A percentile compares a stretch with the other conserved stretches of the same genome.
phyloP scores from a whole-genome alignment of 352 stramenopile species.

The Pythium apleroticum region DNA sequence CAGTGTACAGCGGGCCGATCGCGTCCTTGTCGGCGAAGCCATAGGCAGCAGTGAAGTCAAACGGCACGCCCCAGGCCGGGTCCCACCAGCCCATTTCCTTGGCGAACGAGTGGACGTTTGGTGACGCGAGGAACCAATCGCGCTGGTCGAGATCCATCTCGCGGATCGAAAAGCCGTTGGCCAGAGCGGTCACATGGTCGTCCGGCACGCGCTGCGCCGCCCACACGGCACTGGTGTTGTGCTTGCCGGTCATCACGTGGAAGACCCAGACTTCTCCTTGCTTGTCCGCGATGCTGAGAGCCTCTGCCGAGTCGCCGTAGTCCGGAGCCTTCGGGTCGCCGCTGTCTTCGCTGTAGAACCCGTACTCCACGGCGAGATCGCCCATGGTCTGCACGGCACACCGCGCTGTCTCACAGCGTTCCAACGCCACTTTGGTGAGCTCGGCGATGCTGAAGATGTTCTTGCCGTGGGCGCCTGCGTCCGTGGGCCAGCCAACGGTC shows the following conservation, averaged over 20 bases:
- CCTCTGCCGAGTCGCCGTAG: conserved; percentile 70
- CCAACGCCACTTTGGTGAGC: conserved; percentile 89
- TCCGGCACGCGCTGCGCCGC: conserved; percentile 91
- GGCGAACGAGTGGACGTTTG: conserved; percentile 83
- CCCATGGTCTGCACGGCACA: conserved; percentile 91
- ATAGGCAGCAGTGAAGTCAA: conserved; percentile 74
- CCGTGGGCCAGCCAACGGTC: conserved; percentile 65
- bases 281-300: conserved; percentile 86
- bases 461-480: conserved; percentile 50
- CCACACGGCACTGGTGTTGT: conserved; percentile 90
- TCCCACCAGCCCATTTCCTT: conserved; percentile 88
- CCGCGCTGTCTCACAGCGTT: conserved; percentile 81
- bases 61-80: conserved; percentile 33
- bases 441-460: conserved; percentile 91
- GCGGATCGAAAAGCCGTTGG: conserved; percentile 94
- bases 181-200: conserved; percentile 87
- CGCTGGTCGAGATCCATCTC: conserved; percentile 77
- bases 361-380: conserved; percentile 87
- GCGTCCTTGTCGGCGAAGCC: conserved; percentile 58
- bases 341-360: conserved; percentile 93
- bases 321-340: conserved; percentile 54
- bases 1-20: conserved; percentile 66
- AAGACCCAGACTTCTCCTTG: conserved; percentile 93
- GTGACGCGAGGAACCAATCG: conserved; percentile 87
- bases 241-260: conserved; percentile 90